Conservation (phyloP, 2,329 filamentous ascomycete species). For the Macrophomina tecta region DNA sequence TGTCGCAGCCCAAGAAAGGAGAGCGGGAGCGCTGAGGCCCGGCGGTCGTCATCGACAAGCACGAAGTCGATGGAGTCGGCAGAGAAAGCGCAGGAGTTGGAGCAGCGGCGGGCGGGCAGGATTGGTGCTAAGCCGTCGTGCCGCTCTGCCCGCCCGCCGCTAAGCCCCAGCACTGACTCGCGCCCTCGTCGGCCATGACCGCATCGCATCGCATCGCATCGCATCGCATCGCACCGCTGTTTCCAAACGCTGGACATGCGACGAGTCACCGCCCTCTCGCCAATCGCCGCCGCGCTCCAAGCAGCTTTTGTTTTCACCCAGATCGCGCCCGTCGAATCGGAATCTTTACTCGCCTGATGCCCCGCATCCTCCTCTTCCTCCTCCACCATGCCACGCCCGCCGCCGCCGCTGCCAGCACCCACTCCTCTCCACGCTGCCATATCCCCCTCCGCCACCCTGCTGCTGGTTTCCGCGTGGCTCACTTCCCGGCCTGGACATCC, state of each 20-base stretch:
- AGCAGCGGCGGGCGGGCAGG: neutral
- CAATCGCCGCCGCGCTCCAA: conserved; percentile 7
- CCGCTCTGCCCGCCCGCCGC: conserved; percentile 19
- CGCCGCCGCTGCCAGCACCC: neutral
- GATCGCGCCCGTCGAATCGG: conserved; percentile 19
- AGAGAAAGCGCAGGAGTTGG: neutral
- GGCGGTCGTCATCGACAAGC: neutral
- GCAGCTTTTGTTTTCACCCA: neutral
- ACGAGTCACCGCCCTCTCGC: conserved; percentile 15
- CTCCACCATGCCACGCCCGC: neutral
- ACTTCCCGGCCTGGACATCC: neutral
- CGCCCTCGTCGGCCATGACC: neutral
- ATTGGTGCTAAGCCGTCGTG: conserved; percentile 10
- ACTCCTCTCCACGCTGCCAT: neutral
- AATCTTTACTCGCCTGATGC: conserved; percentile 26
- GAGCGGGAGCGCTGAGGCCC: neutral
- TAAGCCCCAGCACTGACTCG: neutral
- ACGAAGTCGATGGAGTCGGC: neutral
- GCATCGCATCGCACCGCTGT: neutral
- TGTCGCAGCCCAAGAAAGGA: conserved; percentile 4
- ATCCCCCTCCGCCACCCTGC: conserved; percentile 1
- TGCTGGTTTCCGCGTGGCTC: conserved; percentile 10
- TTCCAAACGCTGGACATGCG: conserved; percentile 19
- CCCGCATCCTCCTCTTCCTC: neutral
- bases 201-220: neutral